Conservation (phyloP, 2,329 filamentous ascomycete species). For the Venturia carpophila region DNA sequence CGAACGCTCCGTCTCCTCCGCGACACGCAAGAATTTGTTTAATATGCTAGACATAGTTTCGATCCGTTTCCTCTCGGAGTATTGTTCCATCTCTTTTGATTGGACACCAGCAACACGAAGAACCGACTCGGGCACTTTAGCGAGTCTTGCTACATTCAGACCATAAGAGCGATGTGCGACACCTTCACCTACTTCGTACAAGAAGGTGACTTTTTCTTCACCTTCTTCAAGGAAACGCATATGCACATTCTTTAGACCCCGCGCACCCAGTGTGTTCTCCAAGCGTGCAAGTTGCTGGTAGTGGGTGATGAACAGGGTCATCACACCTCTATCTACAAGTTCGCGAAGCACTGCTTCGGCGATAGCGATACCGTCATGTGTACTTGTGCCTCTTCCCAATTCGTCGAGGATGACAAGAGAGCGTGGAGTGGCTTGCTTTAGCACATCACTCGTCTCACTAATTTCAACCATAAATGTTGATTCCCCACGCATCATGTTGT, state of each 20-base stretch:
- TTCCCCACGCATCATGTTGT: conserved; percentile 93
- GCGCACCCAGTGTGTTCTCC: conserved; percentile 55
- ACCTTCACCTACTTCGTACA: conserved; percentile 87
- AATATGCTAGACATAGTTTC: neutral
- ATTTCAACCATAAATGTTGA: conserved; percentile 98
- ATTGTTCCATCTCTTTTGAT: conserved; percentile 70
- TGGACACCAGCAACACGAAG: conserved; percentile 73
- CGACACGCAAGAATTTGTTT: neutral
- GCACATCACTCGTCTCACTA: conserved; percentile 81
- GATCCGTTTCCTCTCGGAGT: conserved; percentile 24
- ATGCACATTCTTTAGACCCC: conserved; percentile 77
- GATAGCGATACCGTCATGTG: conserved; percentile 93
- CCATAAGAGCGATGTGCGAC: conserved; percentile 93
- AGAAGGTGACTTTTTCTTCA: conserved; percentile 79
- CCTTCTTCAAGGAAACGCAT: conserved; percentile 78
- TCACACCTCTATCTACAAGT: conserved; percentile 65
- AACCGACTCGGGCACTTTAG: conserved; percentile 67
- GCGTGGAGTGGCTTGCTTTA: conserved; percentile 78
- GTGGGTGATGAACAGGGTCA: conserved; percentile 95
- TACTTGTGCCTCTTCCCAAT: conserved; percentile 84
- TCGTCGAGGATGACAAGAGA: conserved; percentile 90
- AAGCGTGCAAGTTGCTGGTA: conserved; percentile 82
- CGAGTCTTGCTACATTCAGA: conserved; percentile 81
- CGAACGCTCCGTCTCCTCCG: neutral
- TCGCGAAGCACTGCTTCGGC: conserved; percentile 85